A percentile compares a stretch with the other conserved stretches of the same genome.
These are phyloP conservation scores for Globisporangium middletonii DNA, from an alignment of 352 stramenopile species.

Conservation along the genomic window DNA sequence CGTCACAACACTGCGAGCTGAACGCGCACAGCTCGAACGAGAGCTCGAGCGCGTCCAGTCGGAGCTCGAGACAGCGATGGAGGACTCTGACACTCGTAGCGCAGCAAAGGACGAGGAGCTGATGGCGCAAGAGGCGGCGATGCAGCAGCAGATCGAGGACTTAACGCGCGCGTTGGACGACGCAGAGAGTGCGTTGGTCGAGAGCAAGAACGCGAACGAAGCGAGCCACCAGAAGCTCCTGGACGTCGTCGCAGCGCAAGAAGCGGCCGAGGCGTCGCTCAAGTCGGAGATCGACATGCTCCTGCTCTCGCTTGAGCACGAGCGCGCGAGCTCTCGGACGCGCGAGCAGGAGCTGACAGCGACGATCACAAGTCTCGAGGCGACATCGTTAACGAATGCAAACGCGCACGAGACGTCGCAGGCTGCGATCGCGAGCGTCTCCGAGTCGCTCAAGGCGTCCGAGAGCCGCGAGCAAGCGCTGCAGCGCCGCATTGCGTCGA, in stretches of 20 bases:
- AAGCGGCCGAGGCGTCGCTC: slow-evolving; percentile 36
- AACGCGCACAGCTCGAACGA: slow-evolving; percentile 27
- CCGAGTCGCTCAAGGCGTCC: slow-evolving; percentile 26
- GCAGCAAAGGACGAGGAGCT: slow-evolving; percentile 26
- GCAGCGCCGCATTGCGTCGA: slow-evolving; percentile 33
- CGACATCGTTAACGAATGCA: slow-evolving; percentile 21
- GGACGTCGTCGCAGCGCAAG: slow-evolving; percentile 35
- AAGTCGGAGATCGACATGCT: slow-evolving; percentile 34
- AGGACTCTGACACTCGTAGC: slow-evolving; percentile 1
- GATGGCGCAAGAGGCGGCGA: slow-evolving; percentile 5
- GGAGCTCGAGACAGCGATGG: slow-evolving; percentile 2
- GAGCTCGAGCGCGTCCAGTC: slow-evolving; percentile 23
- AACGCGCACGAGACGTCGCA: slow-evolving; percentile 14
- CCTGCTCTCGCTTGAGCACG: slow-evolving; percentile 35
- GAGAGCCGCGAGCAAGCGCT: slow-evolving; percentile 40
- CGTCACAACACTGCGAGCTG: slow-evolving; percentile 28
- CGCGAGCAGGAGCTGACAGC: slow-evolving; percentile 39
- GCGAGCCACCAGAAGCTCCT: slow-evolving; percentile 28
- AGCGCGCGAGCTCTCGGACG: slow-evolving; percentile 30
- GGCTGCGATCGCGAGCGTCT: slow-evolving; percentile 29
- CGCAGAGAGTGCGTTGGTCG: slow-evolving; percentile 24
- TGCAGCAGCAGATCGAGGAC: slow-evolving; percentile 24
- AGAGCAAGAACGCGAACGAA: slow-evolving; percentile 31
- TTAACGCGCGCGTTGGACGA: slow-evolving; percentile 20
- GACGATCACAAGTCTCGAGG: slow-evolving; percentile 23